Base-by-base conservation (phyloP, 1,284 basidiomycete species). In the Lignosus rhinocerotis region DNA sequence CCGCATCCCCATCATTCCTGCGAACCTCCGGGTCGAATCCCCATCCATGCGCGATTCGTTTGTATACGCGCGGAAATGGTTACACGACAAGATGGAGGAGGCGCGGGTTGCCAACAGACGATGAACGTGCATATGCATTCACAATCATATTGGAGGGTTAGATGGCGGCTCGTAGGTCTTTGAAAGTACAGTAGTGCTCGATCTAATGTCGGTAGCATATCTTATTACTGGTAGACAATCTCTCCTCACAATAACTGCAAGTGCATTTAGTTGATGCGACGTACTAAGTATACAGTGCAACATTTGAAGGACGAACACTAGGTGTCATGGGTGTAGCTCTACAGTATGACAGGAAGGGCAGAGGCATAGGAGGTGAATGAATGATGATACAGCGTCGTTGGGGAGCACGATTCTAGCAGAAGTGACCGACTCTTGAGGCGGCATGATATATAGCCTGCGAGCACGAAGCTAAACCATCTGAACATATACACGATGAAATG, bases 1-100 rank as follows among this genome's bases (percentile, higher is more conserved):
- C 33, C 66, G 73, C 44, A 83, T 89, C 58, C 83, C 83, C 0
- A 60, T 74, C 21, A 64, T 81, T 11, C 74, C 78, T 8, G 30
- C 61, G 46, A 48, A 65, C 39, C 31, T 63, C 7, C 49, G 46
- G 48, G 65, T 70, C 50, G 58, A 67, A 2, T 66, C 71, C 11
- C 67, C 68, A 2, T 66, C 74, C 46, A 63, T 58, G 65, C 49
- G 41, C 53, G 75, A 76, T 38, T 72, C 74, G 1, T 39, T 67
- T 3, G 53, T 59, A 25, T 68, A 66, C 48, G 58, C 67, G 30
- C 71, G 68, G 55, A 64, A 70, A 52, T 75, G 67, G 67, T 70
- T 67, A 50, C 50, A 66, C 44, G 57, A 68, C 43, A 66, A 62
- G 55, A 56, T 66, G 44, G 60, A 51, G 8, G 67, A 67, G 46